Evolutionary conservation across 768 basidiomycete genomes (phyloP), one percentile per base, ranked within the genome.

Genomic region (Tricholoma hemisulphureum): DNA sequence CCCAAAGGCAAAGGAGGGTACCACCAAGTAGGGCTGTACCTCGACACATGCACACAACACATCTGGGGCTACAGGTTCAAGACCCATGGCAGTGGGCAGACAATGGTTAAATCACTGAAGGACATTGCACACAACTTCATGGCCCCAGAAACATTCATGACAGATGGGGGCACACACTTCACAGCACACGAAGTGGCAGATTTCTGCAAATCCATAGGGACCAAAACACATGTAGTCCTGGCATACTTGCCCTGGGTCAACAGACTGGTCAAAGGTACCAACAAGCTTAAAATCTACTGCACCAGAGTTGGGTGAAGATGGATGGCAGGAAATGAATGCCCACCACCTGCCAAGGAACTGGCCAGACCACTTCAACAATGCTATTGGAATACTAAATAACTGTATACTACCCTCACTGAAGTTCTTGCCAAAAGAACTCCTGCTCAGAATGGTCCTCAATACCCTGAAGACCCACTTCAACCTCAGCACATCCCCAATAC

Each of bases 1-100:
- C n/a, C n/a, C n/a, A n/a, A n/a, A n/a, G 77, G 73, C 0, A 72
- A 65, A 49, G 73, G 72, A 0, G 69, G 73, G 0, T 72, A 60
- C 51, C 64, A 67, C 14, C 48, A 43, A 26, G 23, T 56, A 6
- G 43, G 55, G 16, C 31, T 56, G 13, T 56, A 56, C 14, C 29
- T 78, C 4, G 76, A 77, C 55, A 62, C 56, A 4, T 73, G 49
- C 54, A 65, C 71, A 4, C 69, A 68, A 31, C 64, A 63, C 9
- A 60, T 68, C 0, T 76, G 71, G 73, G 73, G 51, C 0, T 64
- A 51, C 59, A 70, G 65, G 43, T 58, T 65, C 24, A 74, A 73
- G 41, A 29, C 24, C 2, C n/a, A 24, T 13, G 50, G 50, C 11
- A 51, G 23, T 13, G 50, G 50, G 9, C n/a, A n/a, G n/a, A n/a